Conservation (phyloP, 2,329 filamentous ascomycete genomes). For the Pseudofabraea citricarpa region DNA sequence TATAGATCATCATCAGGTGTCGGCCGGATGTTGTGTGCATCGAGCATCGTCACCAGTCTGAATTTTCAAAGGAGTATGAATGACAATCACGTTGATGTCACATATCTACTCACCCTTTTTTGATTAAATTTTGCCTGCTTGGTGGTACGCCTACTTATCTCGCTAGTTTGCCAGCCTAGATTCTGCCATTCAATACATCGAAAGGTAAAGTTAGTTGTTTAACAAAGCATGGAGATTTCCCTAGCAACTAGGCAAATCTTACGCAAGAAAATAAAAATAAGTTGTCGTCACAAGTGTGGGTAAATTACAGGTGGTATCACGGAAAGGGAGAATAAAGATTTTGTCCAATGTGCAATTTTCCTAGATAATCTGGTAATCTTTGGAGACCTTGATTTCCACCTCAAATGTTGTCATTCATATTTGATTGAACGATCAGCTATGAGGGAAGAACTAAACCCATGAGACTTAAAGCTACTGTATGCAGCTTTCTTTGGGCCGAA, state of each 20-base stretch:
- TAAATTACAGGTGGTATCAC: not conserved
- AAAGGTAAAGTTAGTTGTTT: too few species aligned
- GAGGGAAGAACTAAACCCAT: not conserved
- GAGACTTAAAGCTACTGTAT: not conserved
- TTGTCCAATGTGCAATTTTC: not conserved
- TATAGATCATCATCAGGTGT: too few species aligned
- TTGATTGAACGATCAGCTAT: not conserved
- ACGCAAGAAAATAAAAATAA: too few species aligned
- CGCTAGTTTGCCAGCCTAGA: not conserved
- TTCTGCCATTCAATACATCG: too few species aligned
- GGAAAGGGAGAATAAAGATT: not conserved
- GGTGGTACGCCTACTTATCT: too few species aligned
- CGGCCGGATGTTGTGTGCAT: too few species aligned
- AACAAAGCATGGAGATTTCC: too few species aligned
- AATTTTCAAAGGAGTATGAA: not conserved
- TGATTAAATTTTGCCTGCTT: too few species aligned
- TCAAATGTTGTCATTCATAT: not conserved
- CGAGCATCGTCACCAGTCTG: not conserved
- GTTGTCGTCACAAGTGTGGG: not conserved
- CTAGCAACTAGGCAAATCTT: too few species aligned
- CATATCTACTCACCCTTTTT: too few species aligned
- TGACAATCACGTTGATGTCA: too few species aligned
- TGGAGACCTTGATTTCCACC: not conserved
- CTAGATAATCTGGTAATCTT: not conserved
- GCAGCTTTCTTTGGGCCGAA: not conserved